Evolutionary conservation across 2,329 filamentous ascomycete genomes (phyloP), one percentile per base, ranked within the genome.

Genomic region (Neoscytalidium dimidiatum): DNA sequence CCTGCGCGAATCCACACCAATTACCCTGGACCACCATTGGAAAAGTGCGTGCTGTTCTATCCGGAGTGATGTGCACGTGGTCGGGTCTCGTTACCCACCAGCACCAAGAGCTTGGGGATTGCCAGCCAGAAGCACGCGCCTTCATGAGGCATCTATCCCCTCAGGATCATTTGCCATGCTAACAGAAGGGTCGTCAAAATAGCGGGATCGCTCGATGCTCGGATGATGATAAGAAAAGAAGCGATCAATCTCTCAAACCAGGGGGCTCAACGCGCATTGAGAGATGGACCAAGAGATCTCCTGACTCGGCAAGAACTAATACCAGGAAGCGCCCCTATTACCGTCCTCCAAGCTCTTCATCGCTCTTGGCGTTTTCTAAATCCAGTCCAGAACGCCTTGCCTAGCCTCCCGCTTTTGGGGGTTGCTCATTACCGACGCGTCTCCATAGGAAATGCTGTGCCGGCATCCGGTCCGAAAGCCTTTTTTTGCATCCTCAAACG

Each of bases 281-380:
- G 31, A 17, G 53, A 43, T 52, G 49, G 14, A 29, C 53, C 38
- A 17, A 19, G 23, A 14, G 23, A 58, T 58, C 14, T 43, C 53
- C 53, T 58, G 35, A 58, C 53, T 44, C 38, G 35, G 35, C 17
- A 58, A 43, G 23, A 17, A 13, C 21, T 38, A 58, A 19, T 43
- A 58, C 53, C 53, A 58, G 53, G 53, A 19, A 43, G 35, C 53
- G 53, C 53, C 53, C 53, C 53, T 58, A 43, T 43, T 58, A 43
- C 21, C 52, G n/a, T 21, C 33, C 38, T n/a, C 53, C 53, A 58
- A 58, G 53, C 53, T 43, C 53, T 58, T 29, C 23, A 31, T 19
- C 35, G 11, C 17, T 29, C 53, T 58, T 58, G 53, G 53, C 53
- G 17, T 14, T 35, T 23, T 7, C 21, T 29, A 56, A 56, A 19